Evolutionary conservation across 495 filamentous ascomycete species (phyloP).

Genomic region (Amphirosellinia nigrospora): DNA sequence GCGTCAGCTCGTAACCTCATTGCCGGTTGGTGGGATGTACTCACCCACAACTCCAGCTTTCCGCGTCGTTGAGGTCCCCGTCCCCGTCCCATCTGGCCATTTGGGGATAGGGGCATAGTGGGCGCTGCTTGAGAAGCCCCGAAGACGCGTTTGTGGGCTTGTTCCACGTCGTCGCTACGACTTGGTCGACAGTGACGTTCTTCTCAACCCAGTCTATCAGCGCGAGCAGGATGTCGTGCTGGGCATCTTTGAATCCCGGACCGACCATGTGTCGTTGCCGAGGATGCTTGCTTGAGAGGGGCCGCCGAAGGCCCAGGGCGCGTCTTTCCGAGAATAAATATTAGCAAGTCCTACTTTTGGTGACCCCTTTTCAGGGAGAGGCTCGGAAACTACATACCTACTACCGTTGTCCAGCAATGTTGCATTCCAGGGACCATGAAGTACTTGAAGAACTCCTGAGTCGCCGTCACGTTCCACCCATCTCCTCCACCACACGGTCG

Average conservation of each 20-base stretch:
- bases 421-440: conserved; percentile 51
- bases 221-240: conserved; percentile 45
- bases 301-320: conserved; percentile 49
- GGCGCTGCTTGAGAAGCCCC: conserved; percentile 45
- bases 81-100: conserved; percentile 36
- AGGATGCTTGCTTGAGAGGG: conserved; percentile 35
- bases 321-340: conserved; percentile 28
- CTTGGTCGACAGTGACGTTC: conserved; percentile 37
- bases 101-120: conserved; percentile 47
- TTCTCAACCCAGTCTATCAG: conserved; percentile 30
- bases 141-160: conserved; percentile 32
- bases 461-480: conserved; percentile 35
- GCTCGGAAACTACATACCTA: conserved; percentile 16
- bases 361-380: background rate
- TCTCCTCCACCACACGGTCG: conserved; percentile 45
- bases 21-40: background rate
- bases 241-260: conserved; percentile 50
- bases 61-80: conserved; percentile 32
- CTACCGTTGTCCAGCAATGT: conserved; percentile 39
- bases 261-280: conserved; percentile 36
- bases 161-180: conserved; percentile 50
- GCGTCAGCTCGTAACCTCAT: conserved; percentile 7
- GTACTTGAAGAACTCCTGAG: conserved; percentile 44
- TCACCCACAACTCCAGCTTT: conserved; percentile 40
- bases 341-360: background rate